Evolutionary conservation across 495 filamentous ascomycete species (phyloP).

Genomic region (Hypoxylon fragiforme): DNA sequence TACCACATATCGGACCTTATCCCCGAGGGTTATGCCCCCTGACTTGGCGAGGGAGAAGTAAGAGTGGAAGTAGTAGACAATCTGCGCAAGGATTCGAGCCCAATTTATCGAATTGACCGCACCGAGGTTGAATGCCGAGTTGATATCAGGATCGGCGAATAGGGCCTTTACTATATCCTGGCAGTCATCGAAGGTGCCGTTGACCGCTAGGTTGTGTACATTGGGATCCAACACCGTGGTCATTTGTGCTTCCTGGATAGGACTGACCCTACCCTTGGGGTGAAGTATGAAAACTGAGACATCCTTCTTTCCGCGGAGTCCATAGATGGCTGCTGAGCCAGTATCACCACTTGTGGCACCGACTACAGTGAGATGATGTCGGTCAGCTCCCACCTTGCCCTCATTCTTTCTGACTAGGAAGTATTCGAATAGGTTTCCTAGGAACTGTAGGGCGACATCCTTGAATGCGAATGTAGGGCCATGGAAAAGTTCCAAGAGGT

Average conservation of each 20-base stretch:
- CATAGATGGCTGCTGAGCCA: slow-evolving; percentile 93
- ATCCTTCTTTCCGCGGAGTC: slow-evolving; percentile 96
- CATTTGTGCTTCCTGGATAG: slow-evolving; percentile 95
- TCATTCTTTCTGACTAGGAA: slow-evolving; percentile 83
- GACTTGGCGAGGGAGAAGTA: slow-evolving; percentile 76
- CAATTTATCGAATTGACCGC: slow-evolving; percentile 93
- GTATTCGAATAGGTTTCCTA: slow-evolving; percentile 96
- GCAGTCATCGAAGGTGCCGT: slow-evolving; percentile 93
- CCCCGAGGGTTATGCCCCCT: slow-evolving; percentile 52
- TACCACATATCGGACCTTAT: slow-evolving; percentile 75
- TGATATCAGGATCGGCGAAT: slow-evolving; percentile 78
- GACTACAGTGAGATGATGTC: slow-evolving; percentile 86
- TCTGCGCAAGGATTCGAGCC: slow-evolving; percentile 90
- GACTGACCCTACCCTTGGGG: slow-evolving; percentile 79
- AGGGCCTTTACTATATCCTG: slow-evolving; percentile 94
- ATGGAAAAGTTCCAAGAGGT: slow-evolving; percentile 94
- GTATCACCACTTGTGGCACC: slow-evolving; percentile 95
- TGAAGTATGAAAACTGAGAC: slow-evolving; percentile 87
- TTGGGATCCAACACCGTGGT: slow-evolving; percentile 85
- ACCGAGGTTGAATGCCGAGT: slow-evolving; percentile 72
- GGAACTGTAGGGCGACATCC: slow-evolving; percentile 84
- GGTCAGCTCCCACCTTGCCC: slow-evolving; percentile 68
- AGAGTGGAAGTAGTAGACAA: slow-evolving; percentile 86
- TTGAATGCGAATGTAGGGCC: slow-evolving; percentile 98
- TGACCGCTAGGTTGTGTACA: slow-evolving; percentile 83